Conservation (phyloP, 495 filamentous ascomycete species). For the Penicillium paradoxum region DNA sequence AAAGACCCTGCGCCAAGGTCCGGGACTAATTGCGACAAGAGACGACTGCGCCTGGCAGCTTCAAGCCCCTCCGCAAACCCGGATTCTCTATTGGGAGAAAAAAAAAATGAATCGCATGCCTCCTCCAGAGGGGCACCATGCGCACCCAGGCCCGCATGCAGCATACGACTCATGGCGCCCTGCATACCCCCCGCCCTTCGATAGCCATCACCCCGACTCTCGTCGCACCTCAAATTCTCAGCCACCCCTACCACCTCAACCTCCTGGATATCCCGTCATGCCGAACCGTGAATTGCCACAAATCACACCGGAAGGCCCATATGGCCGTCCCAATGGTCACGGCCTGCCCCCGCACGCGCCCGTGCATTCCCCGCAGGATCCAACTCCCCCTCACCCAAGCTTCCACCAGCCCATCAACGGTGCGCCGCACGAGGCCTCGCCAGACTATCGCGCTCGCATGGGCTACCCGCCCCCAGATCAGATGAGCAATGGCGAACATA, state of each 20-base stretch:
- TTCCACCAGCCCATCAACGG: conserved; percentile 35
- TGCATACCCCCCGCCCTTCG: conserved; percentile 30
- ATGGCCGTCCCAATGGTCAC: conserved; percentile 30
- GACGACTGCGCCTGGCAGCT: neutral
- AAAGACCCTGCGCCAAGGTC: neutral
- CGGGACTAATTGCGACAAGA: neutral
- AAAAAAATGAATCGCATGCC: conserved; percentile 37
- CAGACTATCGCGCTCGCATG: conserved; percentile 38
- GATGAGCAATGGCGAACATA: conserved; percentile 24
- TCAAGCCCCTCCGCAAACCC: conserved; percentile 7
- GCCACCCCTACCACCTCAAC: conserved; percentile 22
- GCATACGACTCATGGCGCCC: conserved; percentile 36
- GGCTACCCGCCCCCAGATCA: conserved; percentile 29
- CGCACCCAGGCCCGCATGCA: conserved; percentile 22
- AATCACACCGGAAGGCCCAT: conserved; percentile 33
- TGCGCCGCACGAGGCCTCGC: conserved; percentile 29
- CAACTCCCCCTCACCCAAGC: conserved; percentile 20
- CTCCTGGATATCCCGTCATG: conserved; percentile 26
- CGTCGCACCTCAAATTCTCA: conserved; percentile 31
- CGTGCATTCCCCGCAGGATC: conserved; percentile 25
- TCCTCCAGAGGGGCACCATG: conserved; percentile 27
- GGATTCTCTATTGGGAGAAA: too few species aligned
- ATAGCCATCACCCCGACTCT: conserved; percentile 27
- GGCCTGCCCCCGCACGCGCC: conserved; percentile 33
- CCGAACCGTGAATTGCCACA: conserved; percentile 41